Evolutionary conservation across 2,329 filamentous ascomycete species (phyloP).

Genomic region (Epichloe typhina): DNA sequence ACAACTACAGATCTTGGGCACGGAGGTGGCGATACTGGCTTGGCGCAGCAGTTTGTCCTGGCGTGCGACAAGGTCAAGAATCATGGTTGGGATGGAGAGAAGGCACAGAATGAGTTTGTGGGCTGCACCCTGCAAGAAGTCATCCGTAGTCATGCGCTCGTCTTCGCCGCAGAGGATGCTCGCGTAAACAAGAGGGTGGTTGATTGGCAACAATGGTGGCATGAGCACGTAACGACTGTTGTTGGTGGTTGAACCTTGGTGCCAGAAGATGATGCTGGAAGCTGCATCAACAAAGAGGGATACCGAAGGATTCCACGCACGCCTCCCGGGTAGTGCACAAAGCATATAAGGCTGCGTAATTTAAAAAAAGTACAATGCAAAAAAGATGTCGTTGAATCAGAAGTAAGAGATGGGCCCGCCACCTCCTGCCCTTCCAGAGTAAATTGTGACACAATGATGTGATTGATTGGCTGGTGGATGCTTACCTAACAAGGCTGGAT

Average conservation of each 20-base stretch:
- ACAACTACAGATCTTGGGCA: constrained; percentile 24
- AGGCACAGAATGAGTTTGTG: constrained; percentile 62
- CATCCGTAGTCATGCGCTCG: constrained; percentile 79
- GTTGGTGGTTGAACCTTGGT: too few species aligned
- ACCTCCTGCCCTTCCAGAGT: background rate
- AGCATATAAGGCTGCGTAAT: too few species aligned
- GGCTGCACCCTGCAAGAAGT: constrained; percentile 79
- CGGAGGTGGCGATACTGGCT: constrained; percentile 33
- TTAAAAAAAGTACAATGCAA: background rate
- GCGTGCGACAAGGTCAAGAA: constrained; percentile 73
- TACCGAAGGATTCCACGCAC: background rate
- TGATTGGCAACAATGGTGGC: constrained; percentile 69
- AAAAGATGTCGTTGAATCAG: background rate
- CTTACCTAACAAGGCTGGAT: constrained; percentile 15
- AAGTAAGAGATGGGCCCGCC: too few species aligned
- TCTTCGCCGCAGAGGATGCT: constrained; percentile 89
- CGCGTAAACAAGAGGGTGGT: constrained; percentile 56
- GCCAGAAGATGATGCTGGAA: too few species aligned
- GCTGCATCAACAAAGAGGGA: too few species aligned
- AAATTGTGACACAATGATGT: background rate
- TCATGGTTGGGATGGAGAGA: constrained; percentile 47
- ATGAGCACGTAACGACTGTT: constrained; percentile 15
- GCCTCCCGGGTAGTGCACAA: background rate
- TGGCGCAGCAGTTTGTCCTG: constrained; percentile 69
- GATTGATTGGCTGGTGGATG: constrained; percentile 13